These are phyloP conservation scores for Chloris gayana DNA, from an alignment of 176 grass and related monocot species.

Conservation along the genomic window DNA sequence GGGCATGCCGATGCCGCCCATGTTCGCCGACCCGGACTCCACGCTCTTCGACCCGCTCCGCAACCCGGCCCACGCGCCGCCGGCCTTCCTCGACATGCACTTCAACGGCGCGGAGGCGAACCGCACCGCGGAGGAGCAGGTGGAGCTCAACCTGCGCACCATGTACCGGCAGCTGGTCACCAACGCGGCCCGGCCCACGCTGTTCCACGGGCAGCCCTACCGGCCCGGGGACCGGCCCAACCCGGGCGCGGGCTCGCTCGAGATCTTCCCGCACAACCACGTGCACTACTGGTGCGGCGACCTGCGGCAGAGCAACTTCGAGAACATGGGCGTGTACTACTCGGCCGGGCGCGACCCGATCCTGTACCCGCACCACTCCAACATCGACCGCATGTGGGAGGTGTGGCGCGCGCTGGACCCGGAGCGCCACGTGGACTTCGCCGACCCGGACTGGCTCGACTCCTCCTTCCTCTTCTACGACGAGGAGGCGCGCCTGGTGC, in stretches of 20 bases:
- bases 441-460: conserved; percentile 55
- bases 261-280: conserved; percentile 42
- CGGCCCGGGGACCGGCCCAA: conserved; percentile 38
- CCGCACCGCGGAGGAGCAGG: conserved; percentile 20
- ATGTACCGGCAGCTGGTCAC: conserved; percentile 58
- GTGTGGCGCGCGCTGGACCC: conserved; percentile 54
- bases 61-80: conserved; percentile 29
- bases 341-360: conserved; percentile 55
- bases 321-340: conserved; percentile 67
- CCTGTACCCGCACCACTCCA: conserved; percentile 62
- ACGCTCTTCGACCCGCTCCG: conserved; percentile 43
- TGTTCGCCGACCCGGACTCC: conserved; percentile 40
- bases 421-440: conserved; percentile 22
- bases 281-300: conserved; percentile 57
- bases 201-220: conserved; percentile 53
- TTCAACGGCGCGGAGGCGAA: conserved; percentile 15
- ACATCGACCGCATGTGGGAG: conserved; percentile 68
- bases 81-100: conserved; percentile 40
- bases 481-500: conserved; percentile 49
- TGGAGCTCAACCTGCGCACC: conserved; percentile 50
- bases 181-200: conserved; percentile 22
- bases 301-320: background rate
- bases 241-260: conserved; percentile 36
- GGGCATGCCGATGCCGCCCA: conserved; percentile 48
- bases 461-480: conserved; percentile 68